Evolutionary conservation across 2,329 filamentous ascomycete species (phyloP).

Genomic region (Ceratocystis colombiana): DNA sequence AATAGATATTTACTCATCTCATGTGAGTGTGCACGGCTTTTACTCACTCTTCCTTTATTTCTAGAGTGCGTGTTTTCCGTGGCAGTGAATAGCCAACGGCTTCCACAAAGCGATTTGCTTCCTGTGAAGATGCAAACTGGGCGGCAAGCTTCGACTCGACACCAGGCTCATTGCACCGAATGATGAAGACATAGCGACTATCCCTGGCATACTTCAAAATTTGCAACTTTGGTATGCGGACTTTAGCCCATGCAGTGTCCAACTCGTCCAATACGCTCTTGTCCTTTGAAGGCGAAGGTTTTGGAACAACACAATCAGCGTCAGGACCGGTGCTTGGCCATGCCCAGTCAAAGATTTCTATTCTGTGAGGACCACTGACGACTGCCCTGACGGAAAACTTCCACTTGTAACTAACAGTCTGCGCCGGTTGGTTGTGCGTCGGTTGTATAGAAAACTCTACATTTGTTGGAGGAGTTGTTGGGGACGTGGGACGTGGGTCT

Average conservation of each 20-base stretch:
- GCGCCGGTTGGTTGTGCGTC: neutral
- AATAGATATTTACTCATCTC: neutral
- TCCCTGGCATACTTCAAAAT: neutral
- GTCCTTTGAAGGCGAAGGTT: neutral
- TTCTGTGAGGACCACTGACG: constrained; percentile 16
- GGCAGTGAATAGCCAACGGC: neutral
- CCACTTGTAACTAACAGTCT: neutral
- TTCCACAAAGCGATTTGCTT: constrained; percentile 9
- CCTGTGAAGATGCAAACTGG: constrained; percentile 13
- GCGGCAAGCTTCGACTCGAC: constrained; percentile 11
- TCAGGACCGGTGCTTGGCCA: constrained; percentile 1
- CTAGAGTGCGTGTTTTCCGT: neutral
- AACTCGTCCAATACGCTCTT: neutral
- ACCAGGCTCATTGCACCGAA: constrained; percentile 5
- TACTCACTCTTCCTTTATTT: neutral
- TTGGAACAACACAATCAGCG: constrained; percentile 2
- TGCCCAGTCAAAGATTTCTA: constrained; percentile 21
- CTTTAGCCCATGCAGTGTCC: constrained; percentile 3
- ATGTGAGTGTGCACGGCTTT: neutral
- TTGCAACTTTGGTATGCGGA: constrained; percentile 2
- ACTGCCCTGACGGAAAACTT: constrained; percentile 15
- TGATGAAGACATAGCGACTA: neutral
- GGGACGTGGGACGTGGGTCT: neutral
- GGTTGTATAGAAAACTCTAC: neutral
- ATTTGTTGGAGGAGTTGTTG: neutral